Evolutionary conservation across 208 protist species (phyloP).

Genomic region (Crithidia mellificae): DNA sequence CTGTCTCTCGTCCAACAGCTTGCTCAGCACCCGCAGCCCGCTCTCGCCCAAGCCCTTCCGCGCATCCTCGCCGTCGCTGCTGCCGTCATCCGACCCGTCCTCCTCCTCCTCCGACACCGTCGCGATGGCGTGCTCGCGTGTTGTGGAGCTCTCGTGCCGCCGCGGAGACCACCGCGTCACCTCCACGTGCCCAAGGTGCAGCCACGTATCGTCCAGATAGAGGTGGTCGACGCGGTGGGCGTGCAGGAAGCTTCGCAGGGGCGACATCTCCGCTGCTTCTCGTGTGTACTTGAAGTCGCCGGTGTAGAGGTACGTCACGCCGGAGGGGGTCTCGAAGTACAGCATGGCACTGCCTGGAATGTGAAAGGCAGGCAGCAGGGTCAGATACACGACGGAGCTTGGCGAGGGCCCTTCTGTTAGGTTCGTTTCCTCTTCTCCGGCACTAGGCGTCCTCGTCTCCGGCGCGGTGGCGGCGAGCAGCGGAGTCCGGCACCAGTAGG

Average conservation of each 20-base stretch:
- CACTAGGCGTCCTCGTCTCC: too few species aligned
- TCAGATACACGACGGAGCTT: conserved; percentile 35
- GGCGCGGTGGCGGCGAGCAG: too few species aligned
- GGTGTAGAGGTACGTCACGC: conserved; percentile 71
- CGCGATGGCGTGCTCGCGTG: too few species aligned
- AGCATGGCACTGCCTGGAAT: conserved; percentile 83
- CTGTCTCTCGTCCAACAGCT: conserved; percentile 64
- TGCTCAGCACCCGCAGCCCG: conserved; percentile 46
- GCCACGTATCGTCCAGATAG: conserved; percentile 85
- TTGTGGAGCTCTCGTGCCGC: not conserved
- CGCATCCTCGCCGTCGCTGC: not conserved
- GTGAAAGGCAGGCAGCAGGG: conserved; percentile 68
- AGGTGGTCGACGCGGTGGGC: conserved; percentile 72
- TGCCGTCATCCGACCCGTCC: not conserved
- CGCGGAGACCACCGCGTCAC: conserved; percentile 6
- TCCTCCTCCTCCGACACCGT: too few species aligned
- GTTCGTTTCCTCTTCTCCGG: too few species aligned
- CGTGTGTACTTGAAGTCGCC: conserved; percentile 81
- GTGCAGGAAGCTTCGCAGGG: conserved; percentile 51
- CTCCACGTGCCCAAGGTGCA: conserved; percentile 59
- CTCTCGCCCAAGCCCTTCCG: conserved; percentile 3
- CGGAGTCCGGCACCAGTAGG: conserved; percentile 40
- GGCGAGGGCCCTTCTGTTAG: too few species aligned
- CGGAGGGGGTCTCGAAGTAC: conserved; percentile 57
- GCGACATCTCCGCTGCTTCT: conserved; percentile 13